phyloP scores from a whole-genome alignment of 495 filamentous ascomycete species.

The Hypoxylon fuscum region DNA sequence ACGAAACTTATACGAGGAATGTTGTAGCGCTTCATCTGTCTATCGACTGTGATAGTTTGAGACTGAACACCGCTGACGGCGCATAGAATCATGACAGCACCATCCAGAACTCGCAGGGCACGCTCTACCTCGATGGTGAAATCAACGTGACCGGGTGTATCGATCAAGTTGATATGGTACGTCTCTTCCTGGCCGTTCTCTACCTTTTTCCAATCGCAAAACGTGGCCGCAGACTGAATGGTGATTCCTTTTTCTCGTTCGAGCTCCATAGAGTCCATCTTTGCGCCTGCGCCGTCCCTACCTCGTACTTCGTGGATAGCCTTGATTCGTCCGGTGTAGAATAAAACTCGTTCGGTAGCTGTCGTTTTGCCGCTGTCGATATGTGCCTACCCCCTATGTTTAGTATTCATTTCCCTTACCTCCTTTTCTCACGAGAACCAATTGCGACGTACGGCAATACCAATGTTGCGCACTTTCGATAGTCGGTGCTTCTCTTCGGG shows the following conservation, averaged over 20 bases:
- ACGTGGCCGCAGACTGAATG: conserved; percentile 97
- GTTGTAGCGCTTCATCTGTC: conserved; percentile 99
- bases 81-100: conserved; percentile 98
- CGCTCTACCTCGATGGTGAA: conserved; percentile 99
- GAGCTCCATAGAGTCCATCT: conserved; percentile 99
- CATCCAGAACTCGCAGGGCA: conserved; percentile 93
- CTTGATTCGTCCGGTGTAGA: conserved; percentile 97
- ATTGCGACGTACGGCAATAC: conserved; percentile 81
- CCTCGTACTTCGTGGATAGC: conserved; percentile 98
- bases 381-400: conserved; percentile 72
- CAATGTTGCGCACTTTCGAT: conserved; percentile 89
- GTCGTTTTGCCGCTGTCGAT: conserved; percentile 99
- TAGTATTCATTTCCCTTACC: conserved; percentile 26
- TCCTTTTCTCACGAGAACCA: not conserved
- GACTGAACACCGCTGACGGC: conserved; percentile 97
- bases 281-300: conserved; percentile 93
- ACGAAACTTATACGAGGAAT: conserved; percentile 94
- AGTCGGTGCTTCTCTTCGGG: conserved; percentile 80
- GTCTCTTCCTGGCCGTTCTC: conserved; percentile 80
- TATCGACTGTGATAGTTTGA: conserved; percentile 97
- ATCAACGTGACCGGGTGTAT: conserved; percentile 98
- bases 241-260: conserved; percentile 99
- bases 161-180: conserved; percentile 98
- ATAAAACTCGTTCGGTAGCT: conserved; percentile 94
- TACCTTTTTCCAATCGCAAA: conserved; percentile 94